phyloP scores from a whole-genome alignment of 108 stramenopile genomes.

The Cyclostephanos tholiformis region DNA sequence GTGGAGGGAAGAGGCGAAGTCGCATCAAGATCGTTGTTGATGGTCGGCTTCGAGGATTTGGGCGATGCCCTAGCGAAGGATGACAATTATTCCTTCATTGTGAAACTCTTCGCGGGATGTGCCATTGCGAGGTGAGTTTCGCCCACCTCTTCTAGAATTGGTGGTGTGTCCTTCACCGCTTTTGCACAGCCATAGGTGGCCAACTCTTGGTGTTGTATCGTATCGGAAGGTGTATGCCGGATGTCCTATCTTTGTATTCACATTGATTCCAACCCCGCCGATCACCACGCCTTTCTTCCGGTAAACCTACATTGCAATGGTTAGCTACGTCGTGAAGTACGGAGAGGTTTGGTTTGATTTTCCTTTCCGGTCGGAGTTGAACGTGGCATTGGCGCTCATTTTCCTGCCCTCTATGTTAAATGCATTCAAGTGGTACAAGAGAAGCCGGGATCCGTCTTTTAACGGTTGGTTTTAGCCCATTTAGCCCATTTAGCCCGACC shows the following conservation, averaged over 20 bases:
- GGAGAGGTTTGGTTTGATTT: slow-evolving; percentile 75
- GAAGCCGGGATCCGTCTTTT: slow-evolving; percentile 77
- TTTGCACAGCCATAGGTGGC: no score
- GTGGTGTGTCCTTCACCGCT: no score
- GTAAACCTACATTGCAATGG: not conserved
- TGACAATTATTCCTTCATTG: slow-evolving; percentile 76
- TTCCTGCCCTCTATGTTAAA: slow-evolving; percentile 72
- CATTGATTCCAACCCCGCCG: no score
- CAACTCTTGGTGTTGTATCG: not conserved
- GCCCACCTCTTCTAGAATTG: no score
- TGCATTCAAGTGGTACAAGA: slow-evolving; percentile 85
- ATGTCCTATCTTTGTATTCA: no score
- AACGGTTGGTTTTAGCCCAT: slow-evolving; percentile 79
- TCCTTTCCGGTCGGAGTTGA: slow-evolving; percentile 69
- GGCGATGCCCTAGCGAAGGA: slow-evolving; percentile 69
- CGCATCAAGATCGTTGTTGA: slow-evolving; percentile 31
- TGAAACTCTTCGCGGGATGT: slow-evolving; percentile 79
- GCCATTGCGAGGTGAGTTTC: slow-evolving; percentile 54
- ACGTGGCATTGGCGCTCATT: slow-evolving; percentile 63
- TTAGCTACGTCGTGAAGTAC: slow-evolving; percentile 74
- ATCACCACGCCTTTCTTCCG: no score
- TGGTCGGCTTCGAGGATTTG: slow-evolving; percentile 83
- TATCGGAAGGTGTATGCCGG: no score
- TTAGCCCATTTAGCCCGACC: not conserved
- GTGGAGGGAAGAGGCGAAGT: slow-evolving; percentile 2